phyloP scores from a whole-genome alignment of 805 yeast genomes.

The Pichia pseudocactophila region DNA sequence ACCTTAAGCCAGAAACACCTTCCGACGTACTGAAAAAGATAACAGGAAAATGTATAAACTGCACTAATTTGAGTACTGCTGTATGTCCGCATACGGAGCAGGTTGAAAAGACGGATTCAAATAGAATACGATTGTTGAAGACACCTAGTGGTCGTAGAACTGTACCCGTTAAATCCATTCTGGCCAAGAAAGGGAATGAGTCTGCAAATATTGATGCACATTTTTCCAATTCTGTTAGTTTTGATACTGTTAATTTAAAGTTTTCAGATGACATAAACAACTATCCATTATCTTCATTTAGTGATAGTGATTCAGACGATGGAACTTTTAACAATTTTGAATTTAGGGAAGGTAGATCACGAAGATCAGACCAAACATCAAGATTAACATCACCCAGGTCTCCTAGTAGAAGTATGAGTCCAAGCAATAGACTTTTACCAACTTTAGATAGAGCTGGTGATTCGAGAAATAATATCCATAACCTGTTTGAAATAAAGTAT shows the following conservation, averaged over 20 bases:
- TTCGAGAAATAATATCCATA: neutral
- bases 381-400: constrained; percentile 3
- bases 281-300: constrained; percentile 10
- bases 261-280: constrained; percentile 18
- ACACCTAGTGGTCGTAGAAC: neutral
- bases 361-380: neutral
- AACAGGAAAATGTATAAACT: constrained; percentile 10
- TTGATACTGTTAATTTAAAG: constrained; percentile 43
- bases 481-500: constrained; percentile 17
- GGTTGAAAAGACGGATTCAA: neutral
- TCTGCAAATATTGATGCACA: constrained; percentile 4
- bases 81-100: constrained; percentile 6
- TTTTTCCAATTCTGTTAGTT: constrained; percentile 31
- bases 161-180: constrained; percentile 9
- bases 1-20: constrained; percentile 19
- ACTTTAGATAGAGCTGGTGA: constrained; percentile 4
- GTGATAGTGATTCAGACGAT: constrained; percentile 15
- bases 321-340: constrained; percentile 8
- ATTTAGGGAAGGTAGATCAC: constrained; percentile 1
- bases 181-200: constrained; percentile 5
- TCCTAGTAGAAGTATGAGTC: constrained; percentile 17
- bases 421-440: constrained; percentile 6
- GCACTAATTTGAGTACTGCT: constrained; percentile 2
- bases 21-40: constrained; percentile 6
- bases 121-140: no score